A percentile compares a stretch with the other conserved stretches of the same genome.
Conservation (phyloP, 306 rosid species). For the Phaseolus lunatus region DNA sequence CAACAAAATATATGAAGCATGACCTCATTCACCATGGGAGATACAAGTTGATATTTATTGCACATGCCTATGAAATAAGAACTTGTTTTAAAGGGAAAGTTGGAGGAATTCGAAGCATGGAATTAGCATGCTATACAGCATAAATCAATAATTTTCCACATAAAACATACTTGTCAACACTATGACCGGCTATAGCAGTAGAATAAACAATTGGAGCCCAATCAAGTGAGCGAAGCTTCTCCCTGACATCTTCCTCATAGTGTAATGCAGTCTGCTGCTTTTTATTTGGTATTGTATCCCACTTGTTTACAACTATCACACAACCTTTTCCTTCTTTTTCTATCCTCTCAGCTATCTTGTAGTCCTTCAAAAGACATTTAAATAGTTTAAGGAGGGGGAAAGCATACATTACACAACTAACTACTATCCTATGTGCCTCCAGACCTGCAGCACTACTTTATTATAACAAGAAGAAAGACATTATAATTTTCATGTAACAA, state of each 20-base stretch:
- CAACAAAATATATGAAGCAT: conserved; percentile 35
- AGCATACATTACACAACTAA: conserved; percentile 28
- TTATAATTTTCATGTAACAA: conserved; percentile 13
- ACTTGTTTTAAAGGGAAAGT: conserved; percentile 22
- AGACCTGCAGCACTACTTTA: conserved; percentile 26
- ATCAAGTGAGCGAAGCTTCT: conserved; percentile 79
- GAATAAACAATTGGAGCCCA: conserved; percentile 97
- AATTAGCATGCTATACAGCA: conserved; percentile 32
- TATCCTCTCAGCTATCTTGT: conserved; percentile 93
- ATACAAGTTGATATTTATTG: conserved; percentile 39
- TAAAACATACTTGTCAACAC: conserved; percentile 84
- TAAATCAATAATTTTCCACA: conserved; percentile 30
- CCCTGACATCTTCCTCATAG: conserved; percentile 93
- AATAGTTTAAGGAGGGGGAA: neutral
- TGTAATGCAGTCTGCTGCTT: conserved; percentile 87
- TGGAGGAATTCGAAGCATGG: conserved; percentile 32
- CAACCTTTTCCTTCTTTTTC: conserved; percentile 95
- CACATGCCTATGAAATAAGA: conserved; percentile 19
- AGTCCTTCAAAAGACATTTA: conserved; percentile 67
- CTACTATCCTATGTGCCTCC: conserved; percentile 22
- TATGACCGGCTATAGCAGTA: conserved; percentile 86
- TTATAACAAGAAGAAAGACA: conserved; percentile 17
- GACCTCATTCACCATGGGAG: conserved; percentile 32
- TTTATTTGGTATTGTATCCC: conserved; percentile 96
- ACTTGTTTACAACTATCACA: conserved; percentile 92